A percentile compares a stretch with the other conserved stretches of the same genome.
Evolutionary conservation across 1,139 yeast genomes (phyloP).

Genomic region (Debaryomyces sp.): DNA sequence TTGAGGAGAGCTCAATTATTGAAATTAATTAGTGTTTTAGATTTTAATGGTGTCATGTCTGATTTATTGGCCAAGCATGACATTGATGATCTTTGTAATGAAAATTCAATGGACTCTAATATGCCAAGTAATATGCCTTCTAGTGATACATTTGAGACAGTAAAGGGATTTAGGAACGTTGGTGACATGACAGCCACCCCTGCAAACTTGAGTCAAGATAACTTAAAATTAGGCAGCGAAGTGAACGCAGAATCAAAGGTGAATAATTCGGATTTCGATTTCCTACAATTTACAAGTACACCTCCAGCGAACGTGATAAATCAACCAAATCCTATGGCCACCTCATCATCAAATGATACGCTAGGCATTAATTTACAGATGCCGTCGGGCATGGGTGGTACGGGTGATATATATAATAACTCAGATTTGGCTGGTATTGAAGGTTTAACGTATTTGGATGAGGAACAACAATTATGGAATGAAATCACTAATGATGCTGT

Average conservation of each 20-base stretch:
- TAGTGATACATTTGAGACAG: not conserved
- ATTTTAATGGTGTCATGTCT: constrained; percentile 67
- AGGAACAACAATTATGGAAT: constrained; percentile 71
- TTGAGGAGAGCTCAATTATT: constrained; percentile 71
- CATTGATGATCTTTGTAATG: constrained; percentile 33
- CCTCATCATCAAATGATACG: constrained; percentile 9
- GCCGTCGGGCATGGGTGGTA: constrained; percentile 13
- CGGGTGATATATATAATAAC: constrained; percentile 36
- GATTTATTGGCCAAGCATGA: constrained; percentile 60
- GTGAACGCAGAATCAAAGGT: not conserved
- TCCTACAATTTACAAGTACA: constrained; percentile 20
- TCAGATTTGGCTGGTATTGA: constrained; percentile 47
- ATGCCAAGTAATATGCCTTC: not conserved
- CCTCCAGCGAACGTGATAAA: not conserved
- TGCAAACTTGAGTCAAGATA: not conserved
- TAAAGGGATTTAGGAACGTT: not conserved
- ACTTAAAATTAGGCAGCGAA: not conserved
- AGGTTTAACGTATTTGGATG: constrained; percentile 46
- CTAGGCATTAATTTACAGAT: constrained; percentile 22
- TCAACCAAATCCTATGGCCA: not conserved
- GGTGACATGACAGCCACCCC: not conserved
- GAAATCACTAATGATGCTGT: constrained; percentile 75
- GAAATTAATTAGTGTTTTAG: constrained; percentile 63
- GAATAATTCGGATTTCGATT: constrained; percentile 22
- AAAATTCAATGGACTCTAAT: not conserved